These are phyloP conservation scores for Naumovozyma dairenensis DNA, from an alignment of 805 yeast species.

Conservation along the genomic window DNA sequence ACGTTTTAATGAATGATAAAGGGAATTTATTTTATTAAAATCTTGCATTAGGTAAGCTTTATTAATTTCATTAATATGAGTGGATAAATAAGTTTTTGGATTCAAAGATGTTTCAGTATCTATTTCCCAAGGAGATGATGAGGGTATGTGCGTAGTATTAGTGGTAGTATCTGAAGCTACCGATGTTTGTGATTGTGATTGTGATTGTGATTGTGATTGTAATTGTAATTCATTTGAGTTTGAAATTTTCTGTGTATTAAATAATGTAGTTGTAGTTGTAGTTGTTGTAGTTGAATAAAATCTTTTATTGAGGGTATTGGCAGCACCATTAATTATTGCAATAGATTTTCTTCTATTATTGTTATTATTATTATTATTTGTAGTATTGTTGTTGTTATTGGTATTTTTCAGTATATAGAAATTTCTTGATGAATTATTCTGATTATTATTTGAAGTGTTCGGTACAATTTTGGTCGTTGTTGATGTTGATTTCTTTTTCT, in stretches of 20 bases:
- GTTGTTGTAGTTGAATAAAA: slow-evolving; percentile 1
- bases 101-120: slow-evolving; percentile 26
- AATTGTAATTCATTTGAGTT: slow-evolving; percentile 7
- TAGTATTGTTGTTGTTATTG: neutral
- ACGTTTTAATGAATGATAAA: slow-evolving; percentile 34
- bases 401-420: too few relatives aligned
- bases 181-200: slow-evolving; percentile 3
- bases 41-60: slow-evolving; percentile 20
- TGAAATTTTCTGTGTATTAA: neutral
- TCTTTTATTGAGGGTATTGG: neutral
- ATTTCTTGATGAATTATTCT: neutral
- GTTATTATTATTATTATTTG: neutral
- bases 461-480: neutral
- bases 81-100: slow-evolving; percentile 23
- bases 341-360: neutral
- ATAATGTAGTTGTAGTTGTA: neutral
- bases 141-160: neutral
- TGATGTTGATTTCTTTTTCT: neutral
- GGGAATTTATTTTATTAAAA: slow-evolving; percentile 30
- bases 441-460: neutral
- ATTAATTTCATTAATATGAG: slow-evolving; percentile 27
- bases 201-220: slow-evolving; percentile 8
- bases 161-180: slow-evolving; percentile 1
- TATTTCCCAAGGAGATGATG: slow-evolving; percentile 21
- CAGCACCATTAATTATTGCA: neutral